These are phyloP conservation scores for Lichtheimia corymbifera DNA, from an alignment of 371 early-diverging fungal genomes.

Conservation along the genomic window DNA sequence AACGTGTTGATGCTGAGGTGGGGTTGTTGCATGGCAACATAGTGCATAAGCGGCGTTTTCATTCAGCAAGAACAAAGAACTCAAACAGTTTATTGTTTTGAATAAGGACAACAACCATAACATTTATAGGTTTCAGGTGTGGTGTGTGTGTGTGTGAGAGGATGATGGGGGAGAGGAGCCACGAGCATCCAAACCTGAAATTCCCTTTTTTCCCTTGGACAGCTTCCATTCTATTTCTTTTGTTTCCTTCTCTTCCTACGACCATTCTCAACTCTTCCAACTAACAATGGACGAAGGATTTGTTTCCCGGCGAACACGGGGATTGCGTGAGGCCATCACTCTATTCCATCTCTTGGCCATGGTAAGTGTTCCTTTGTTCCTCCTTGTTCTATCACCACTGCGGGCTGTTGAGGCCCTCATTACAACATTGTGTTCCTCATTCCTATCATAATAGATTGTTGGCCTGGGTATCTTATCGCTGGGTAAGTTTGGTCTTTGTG, in stretches of 20 bases:
- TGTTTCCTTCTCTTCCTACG: no score
- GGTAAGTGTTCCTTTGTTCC: not conserved
- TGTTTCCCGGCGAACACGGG: not conserved
- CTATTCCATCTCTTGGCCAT: not conserved
- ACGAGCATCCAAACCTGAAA: not conserved
- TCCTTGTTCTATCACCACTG: not conserved
- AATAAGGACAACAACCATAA: no score
- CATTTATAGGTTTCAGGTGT: no score
- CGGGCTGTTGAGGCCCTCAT: not conserved
- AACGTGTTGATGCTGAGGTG: no score
- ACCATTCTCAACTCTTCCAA: no score
- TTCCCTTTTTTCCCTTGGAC: not conserved
- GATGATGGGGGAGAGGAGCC: no score
- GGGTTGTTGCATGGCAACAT: no score
- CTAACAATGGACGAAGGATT: not conserved
- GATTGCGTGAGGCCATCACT: not conserved
- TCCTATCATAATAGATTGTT: not conserved
- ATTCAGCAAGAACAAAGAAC: not conserved
- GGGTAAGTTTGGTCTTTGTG: no score
- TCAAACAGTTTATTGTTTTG: no score
- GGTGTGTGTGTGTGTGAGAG: no score
- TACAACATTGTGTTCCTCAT: not conserved
- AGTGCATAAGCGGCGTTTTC: not conserved
- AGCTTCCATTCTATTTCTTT: not conserved
- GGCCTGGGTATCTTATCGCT: no score